These are phyloP conservation scores for Salix suchowensis DNA, from an alignment of 345 rosid genomes.

Conservation along the genomic window DNA sequence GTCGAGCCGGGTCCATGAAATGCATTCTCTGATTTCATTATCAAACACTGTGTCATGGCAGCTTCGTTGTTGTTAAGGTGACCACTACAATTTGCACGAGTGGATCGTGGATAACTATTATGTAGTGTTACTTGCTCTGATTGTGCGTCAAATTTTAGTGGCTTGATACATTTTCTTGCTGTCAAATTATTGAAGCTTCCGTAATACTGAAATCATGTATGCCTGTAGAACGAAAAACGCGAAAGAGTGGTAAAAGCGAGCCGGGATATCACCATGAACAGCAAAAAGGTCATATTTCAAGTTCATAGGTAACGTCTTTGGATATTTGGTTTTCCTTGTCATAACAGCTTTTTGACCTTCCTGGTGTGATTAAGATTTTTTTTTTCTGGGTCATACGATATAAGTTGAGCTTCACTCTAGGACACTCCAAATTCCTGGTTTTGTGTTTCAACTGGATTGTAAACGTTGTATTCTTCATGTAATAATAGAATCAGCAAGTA, in stretches of 20 bases:
- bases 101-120: no score
- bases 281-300: slow-evolving; percentile 95
- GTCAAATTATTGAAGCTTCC: no score
- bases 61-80: no score
- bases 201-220: no score
- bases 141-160: no score
- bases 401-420: neutral
- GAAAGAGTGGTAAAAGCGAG: slow-evolving; percentile 94
- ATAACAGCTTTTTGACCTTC: neutral
- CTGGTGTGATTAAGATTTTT: neutral
- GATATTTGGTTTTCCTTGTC: neutral
- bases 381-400: neutral
- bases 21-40: no score
- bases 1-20: no score
- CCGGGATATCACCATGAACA: slow-evolving; percentile 84
- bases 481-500: slow-evolving; percentile 55
- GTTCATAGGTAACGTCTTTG: slow-evolving; percentile 67
- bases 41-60: no score
- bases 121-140: no score
- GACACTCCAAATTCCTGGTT: neutral
- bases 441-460: neutral
- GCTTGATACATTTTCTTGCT: no score
- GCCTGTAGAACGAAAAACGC: slow-evolving; percentile 75
- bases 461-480: neutral
- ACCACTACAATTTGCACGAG: no score